These are phyloP conservation scores for Hondaea fermentalgiana DNA, from an alignment of 108 stramenopile species.

Conservation along the genomic window DNA sequence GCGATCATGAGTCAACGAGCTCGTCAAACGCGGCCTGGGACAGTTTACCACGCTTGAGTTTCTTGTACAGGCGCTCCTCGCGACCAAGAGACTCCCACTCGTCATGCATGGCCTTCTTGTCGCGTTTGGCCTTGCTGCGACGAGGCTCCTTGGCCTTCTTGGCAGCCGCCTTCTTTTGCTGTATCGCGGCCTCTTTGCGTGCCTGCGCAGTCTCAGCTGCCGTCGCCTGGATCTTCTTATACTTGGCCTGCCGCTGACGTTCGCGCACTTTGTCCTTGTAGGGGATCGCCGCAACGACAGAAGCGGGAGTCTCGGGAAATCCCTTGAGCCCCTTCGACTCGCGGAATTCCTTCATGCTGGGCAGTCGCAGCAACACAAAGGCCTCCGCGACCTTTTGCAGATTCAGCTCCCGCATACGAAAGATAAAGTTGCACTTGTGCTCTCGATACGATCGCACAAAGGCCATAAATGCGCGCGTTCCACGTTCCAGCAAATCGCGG, in stretches of 20 bases:
- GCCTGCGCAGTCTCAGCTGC: slow-evolving; percentile 50
- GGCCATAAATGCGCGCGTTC: slow-evolving; percentile 75
- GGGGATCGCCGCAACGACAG: slow-evolving; percentile 65
- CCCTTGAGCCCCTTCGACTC: slow-evolving; percentile 47
- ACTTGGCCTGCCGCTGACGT: slow-evolving; percentile 63
- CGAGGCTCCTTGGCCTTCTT: slow-evolving; percentile 34
- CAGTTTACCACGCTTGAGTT: slow-evolving; percentile 68
- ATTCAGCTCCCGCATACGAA: slow-evolving; percentile 79
- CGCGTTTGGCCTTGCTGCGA: slow-evolving; percentile 74
- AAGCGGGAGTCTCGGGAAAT: slow-evolving; percentile 61
- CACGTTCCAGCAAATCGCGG: slow-evolving; percentile 87
- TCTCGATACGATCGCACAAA: slow-evolving; percentile 91
- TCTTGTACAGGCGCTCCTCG: slow-evolving; percentile 85
- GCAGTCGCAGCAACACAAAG: slow-evolving; percentile 80
- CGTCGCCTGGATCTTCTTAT: slow-evolving; percentile 52
- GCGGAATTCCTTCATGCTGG: slow-evolving; percentile 91
- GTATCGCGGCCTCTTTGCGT: neutral
- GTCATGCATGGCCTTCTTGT: slow-evolving; percentile 69
- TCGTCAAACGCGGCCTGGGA: slow-evolving; percentile 65
- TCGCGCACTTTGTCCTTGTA: slow-evolving; percentile 82
- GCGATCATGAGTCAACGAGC: neutral
- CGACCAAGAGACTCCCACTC: slow-evolving; percentile 98
- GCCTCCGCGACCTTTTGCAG: slow-evolving; percentile 72
- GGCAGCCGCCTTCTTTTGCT: slow-evolving; percentile 24
- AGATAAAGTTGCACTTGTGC: slow-evolving; percentile 54